These are phyloP conservation scores for Cercospora zeina DNA, from an alignment of 2,329 filamentous ascomycete species.

Conservation along the genomic window DNA sequence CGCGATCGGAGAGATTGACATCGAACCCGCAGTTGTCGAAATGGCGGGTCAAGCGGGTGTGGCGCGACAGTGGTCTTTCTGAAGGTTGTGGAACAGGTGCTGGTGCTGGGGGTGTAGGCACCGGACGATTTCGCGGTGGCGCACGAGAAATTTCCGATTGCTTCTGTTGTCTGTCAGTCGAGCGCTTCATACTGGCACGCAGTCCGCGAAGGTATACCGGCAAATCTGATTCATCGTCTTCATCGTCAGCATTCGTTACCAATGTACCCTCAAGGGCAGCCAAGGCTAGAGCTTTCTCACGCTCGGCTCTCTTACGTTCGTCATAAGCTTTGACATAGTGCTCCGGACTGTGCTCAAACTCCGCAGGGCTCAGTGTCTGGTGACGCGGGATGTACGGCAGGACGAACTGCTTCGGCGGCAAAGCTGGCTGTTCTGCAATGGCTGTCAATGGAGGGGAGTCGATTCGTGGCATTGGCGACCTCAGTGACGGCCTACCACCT, in stretches of 20 bases:
- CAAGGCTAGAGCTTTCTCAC: neutral
- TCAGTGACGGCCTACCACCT: neutral
- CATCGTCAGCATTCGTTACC: neutral
- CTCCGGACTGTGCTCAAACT: neutral
- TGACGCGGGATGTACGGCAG: neutral
- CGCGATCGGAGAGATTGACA: neutral
- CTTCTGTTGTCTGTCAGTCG: neutral
- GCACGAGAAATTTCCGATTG: neutral
- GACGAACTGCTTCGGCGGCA: neutral
- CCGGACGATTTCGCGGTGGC: neutral
- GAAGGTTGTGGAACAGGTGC: neutral
- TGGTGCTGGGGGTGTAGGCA: neutral
- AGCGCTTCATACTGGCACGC: neutral
- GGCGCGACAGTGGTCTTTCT: neutral
- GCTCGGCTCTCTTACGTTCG: slow-evolving; percentile 3
- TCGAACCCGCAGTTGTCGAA: neutral
- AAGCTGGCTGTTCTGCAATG: neutral
- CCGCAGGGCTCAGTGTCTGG: neutral
- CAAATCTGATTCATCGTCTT: neutral
- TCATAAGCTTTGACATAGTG: neutral
- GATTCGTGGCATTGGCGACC: neutral
- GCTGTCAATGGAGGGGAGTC: neutral
- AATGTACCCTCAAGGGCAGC: neutral
- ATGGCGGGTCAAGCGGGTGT: neutral
- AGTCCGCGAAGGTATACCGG: neutral